These are phyloP conservation scores for Solanum habrochaites DNA, from an alignment of 257 asterid genomes.

Conservation along the genomic window DNA sequence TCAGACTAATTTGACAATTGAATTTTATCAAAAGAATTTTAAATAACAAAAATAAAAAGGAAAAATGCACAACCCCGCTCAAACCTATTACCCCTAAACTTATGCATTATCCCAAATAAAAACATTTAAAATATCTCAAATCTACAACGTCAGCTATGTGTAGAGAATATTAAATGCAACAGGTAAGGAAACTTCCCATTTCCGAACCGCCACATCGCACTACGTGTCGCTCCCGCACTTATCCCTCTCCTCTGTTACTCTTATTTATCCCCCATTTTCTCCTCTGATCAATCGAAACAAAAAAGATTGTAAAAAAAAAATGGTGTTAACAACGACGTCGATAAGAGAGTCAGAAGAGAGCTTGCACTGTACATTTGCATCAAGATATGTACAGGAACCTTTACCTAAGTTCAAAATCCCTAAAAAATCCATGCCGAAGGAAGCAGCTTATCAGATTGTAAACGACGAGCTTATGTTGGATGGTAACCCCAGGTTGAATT, in stretches of 20 bases:
- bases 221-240: background rate
- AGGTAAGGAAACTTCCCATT: background rate
- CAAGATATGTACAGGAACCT: slow-evolving; percentile 44
- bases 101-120: no score
- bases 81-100: no score
- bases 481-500: slow-evolving; percentile 62
- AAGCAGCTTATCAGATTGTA: slow-evolving; percentile 65
- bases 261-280: background rate
- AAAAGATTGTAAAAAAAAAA: background rate
- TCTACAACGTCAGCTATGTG: background rate
- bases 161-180: background rate
- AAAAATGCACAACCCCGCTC: no score
- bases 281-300: background rate
- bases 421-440: slow-evolving; percentile 45
- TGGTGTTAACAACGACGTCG: slow-evolving; percentile 19
- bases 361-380: slow-evolving; percentile 47
- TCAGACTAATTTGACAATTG: background rate
- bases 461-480: slow-evolving; percentile 71
- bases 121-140: background rate
- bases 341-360: slow-evolving; percentile 17
- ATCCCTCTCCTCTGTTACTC: background rate
- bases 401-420: slow-evolving; percentile 64
- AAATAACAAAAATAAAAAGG: no score
- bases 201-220: background rate
- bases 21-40: background rate